Evolutionary conservation across 139 green algal species (phyloP), one percentile per base, ranked within the genome.

Genomic region (Nannochloris sp.): DNA sequence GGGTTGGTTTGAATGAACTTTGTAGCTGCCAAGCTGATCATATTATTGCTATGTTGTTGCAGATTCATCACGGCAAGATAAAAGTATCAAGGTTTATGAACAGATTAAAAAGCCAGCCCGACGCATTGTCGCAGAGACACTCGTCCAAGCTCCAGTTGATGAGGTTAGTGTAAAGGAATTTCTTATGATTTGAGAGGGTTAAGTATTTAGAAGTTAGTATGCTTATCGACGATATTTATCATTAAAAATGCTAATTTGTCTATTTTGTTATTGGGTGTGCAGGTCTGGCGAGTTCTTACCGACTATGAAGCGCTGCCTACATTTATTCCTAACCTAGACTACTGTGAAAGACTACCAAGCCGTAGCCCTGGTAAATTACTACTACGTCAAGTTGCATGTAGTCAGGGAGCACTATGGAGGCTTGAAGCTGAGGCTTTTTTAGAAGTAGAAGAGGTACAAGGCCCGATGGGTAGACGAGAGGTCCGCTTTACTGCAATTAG

Each of bases 201-300:
- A n/a, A n/a, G n/a, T n/a, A n/a, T n/a, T n/a, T n/a, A n/a, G n/a
- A n/a, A n/a, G n/a, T n/a, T n/a, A n/a, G n/a, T n/a, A n/a, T n/a
- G n/a, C n/a, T n/a, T n/a, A n/a, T n/a, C n/a, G n/a, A n/a, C n/a
- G n/a, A n/a, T n/a, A n/a, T n/a, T n/a, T n/a, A n/a, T n/a, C n/a
- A n/a, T n/a, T n/a, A n/a, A n/a, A n/a, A n/a, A n/a, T n/a, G n/a
- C n/a, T n/a, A n/a, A n/a, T n/a, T n/a, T n/a, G n/a, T n/a, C n/a
- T n/a, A n/a, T n/a, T n/a, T 4, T 4, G 8, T 37, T 27, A 51
- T 27, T 19, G 19, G 19, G 42, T 51, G 4, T 44, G 35, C 77
- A 85, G 72, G 80, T 87, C 1, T 89, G 82, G 82, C 14, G 35
- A 9, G 77, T 89, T 24, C 60, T 89, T 38, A 87, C 77, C 15